Evolutionary conservation across 257 asterid species (phyloP), one percentile per base, ranked within the genome.

Genomic region (Solanum pinnatisectum): DNA sequence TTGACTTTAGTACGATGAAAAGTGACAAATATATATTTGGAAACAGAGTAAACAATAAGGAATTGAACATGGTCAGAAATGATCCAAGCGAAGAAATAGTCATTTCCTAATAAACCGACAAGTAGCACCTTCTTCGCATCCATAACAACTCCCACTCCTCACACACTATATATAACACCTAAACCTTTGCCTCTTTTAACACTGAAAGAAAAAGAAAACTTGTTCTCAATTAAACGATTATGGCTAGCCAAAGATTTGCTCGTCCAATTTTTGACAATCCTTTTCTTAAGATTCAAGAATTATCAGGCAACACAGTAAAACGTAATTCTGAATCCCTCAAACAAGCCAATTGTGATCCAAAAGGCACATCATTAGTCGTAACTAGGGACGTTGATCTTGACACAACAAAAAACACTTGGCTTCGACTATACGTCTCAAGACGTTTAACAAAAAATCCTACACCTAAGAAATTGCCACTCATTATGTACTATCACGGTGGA

Each of bases 401-500:
- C 86, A 84, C 90, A 9, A 32, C 3, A 42, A 92, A 88, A 5
- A 88, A 89, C 9, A 93, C 96, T 3, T 93, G 94, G 96, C 84
- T 89, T 46, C 93, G 96, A 2, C 42, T 94, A 8, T 94, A 93
- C 42, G 56, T 92, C 13, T 95, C 96, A 5, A 78, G 88, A 32
- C 76, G 84, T 7, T 18, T 25, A 32, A 84, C 81, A 8, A 56
- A 88, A 7, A 16, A 78, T 74, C 5, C 81, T 23, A 2, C 65
- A 1, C 42, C 86, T 20, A 74, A 84, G 9, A 94, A 94, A 63
- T 88, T 91, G 22, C 95, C 96, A 5, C 74, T 94, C 16, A 90
- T 92, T 10, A 10, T 94, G 3, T 94, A 91, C 90, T 91, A 88
- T 52, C 96, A 94, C 86, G 96, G 95, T 25, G 92, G 96, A 5